Percentiles rank a stretch among this genome's conserved stretches.
Conservation (phyloP, 176 grass and related monocot genomes). For the Coix lacrymajobi region DNA sequence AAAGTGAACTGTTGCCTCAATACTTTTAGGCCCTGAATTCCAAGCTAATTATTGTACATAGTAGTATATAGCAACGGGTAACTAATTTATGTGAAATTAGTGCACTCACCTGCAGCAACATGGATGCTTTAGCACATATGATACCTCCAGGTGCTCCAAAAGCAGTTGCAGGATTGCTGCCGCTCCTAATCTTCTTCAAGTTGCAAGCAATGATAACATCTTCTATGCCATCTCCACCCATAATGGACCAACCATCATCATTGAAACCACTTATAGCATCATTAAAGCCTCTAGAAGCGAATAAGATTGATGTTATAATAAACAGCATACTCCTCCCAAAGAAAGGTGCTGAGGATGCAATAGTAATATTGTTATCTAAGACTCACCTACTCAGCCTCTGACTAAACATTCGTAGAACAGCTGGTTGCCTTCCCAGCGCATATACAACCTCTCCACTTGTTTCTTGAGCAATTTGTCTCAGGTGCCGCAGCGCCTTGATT, state of each 20-base stretch:
- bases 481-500: conserved; percentile 80
- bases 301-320: conserved; percentile 5
- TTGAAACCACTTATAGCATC: conserved; percentile 94
- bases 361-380: conserved; percentile 1
- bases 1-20: not conserved
- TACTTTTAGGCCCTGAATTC: not conserved
- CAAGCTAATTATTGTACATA: not conserved
- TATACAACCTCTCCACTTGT: conserved; percentile 81
- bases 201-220: conserved; percentile 84
- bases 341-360: not conserved
- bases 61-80: not conserved
- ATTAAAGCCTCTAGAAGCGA: conserved; percentile 80
- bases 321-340: not conserved
- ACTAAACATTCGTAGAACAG: conserved; percentile 86
- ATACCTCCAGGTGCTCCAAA: conserved; percentile 71
- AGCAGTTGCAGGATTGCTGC: conserved; percentile 42
- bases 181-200: conserved; percentile 59
- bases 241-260: conserved; percentile 95
- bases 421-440: conserved; percentile 78
- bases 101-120: conserved; percentile 74
- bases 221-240: conserved; percentile 80
- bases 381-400: conserved; percentile 82
- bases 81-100: conserved; percentile 4
- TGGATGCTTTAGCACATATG: conserved; percentile 96
- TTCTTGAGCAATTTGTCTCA: conserved; percentile 99